A percentile compares a stretch with the other conserved stretches of the same genome.
Evolutionary conservation across 2,329 filamentous ascomycete species (phyloP).

Genomic region (Diaporthe citrichinensis): DNA sequence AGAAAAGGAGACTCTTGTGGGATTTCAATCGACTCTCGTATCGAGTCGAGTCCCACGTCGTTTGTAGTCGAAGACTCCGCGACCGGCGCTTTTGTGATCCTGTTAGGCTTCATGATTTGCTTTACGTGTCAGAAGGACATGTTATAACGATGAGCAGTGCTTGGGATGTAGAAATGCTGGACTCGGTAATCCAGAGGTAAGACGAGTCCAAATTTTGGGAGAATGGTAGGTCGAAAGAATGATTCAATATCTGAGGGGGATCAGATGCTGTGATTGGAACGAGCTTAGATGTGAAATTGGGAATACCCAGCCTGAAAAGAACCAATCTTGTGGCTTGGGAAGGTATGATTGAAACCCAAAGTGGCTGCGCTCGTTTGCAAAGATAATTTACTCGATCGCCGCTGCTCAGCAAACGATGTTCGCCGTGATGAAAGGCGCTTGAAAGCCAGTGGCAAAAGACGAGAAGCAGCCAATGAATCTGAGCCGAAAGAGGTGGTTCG

Average conservation of each 20-base stretch:
- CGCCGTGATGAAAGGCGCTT: background rate
- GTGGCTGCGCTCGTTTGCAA: background rate
- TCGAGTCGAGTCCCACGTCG: background rate
- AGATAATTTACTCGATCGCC: background rate
- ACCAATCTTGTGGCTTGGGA: background rate
- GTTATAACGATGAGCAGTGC: too few relatives aligned
- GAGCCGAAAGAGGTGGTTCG: background rate
- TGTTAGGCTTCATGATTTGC: too few relatives aligned
- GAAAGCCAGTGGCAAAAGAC: background rate
- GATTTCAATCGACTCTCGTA: background rate
- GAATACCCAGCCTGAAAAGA: background rate
- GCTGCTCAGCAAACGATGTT: background rate
- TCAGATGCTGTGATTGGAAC: background rate
- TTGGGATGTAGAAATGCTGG: too few relatives aligned
- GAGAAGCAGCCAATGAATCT: background rate
- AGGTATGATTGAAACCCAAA: background rate
- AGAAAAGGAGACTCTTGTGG: background rate
- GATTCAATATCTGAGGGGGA: background rate
- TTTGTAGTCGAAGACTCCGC: background rate
- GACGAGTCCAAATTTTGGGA: too few relatives aligned
- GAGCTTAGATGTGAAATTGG: too few relatives aligned
- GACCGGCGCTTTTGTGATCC: background rate
- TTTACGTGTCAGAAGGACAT: too few relatives aligned
- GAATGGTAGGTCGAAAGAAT: background rate
- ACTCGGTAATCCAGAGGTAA: background rate